phyloP scores from a whole-genome alignment of 441 rosid species.

The Erodium moschatum region DNA sequence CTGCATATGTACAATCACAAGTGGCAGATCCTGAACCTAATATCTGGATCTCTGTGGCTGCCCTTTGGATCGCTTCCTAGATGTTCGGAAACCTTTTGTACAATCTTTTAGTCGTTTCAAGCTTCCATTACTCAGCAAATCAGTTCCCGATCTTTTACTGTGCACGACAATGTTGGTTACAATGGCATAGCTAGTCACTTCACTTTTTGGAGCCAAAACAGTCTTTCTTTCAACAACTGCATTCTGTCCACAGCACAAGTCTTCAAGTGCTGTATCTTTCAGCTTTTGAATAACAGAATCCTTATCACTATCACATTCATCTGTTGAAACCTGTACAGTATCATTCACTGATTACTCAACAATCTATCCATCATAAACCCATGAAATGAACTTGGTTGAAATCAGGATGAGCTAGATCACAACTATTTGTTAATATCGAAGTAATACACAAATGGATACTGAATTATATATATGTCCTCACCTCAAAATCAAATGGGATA shows the following conservation, averaged over 20 bases:
- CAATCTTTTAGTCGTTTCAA: slow-evolving; percentile 40
- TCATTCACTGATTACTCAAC: not conserved
- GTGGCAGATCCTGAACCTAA: slow-evolving; percentile 14
- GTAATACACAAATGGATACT: not conserved
- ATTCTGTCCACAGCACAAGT: slow-evolving; percentile 43
- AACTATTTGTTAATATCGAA: not conserved
- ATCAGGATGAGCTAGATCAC: not conserved
- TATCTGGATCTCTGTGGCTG: slow-evolving; percentile 42
- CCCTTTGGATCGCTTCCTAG: slow-evolving; percentile 48
- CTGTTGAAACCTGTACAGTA: slow-evolving; percentile 37
- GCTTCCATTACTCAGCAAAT: slow-evolving; percentile 35
- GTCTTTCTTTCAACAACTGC: slow-evolving; percentile 42
- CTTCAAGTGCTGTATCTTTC: slow-evolving; percentile 45
- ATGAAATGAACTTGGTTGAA: not conserved
- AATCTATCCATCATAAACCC: not conserved
- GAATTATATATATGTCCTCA: slow-evolving; percentile 21
- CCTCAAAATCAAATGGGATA: slow-evolving; percentile 65
- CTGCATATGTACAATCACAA: slow-evolving; percentile 15
- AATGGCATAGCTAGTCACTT: slow-evolving; percentile 43
- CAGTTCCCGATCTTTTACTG: slow-evolving; percentile 19
- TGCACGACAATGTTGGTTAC: slow-evolving; percentile 43
- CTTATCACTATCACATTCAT: slow-evolving; percentile 33
- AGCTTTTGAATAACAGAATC: slow-evolving; percentile 36
- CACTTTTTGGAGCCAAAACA: slow-evolving; percentile 40
- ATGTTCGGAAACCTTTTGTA: slow-evolving; percentile 26